phyloP scores from a whole-genome alignment of 352 stramenopile genomes.

The Aphanomyces cochlioides region DNA sequence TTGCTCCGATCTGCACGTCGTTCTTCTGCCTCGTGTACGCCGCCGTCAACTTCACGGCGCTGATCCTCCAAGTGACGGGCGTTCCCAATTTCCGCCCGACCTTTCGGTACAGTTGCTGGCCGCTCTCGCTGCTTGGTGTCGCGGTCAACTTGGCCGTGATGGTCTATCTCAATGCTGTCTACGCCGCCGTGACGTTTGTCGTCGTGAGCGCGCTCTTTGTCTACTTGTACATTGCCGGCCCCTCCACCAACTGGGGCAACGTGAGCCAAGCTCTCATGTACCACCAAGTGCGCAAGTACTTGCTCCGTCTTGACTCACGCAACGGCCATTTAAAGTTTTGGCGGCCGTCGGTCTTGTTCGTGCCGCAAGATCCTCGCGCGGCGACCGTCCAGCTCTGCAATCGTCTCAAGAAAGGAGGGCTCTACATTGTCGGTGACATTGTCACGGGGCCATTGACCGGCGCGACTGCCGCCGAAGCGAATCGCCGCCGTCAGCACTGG shows the following conservation, averaged over 20 bases:
- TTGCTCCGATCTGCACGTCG: conserved; percentile 74
- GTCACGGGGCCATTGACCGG: conserved; percentile 43
- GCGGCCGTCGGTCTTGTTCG: conserved; percentile 67
- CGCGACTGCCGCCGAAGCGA: conserved; percentile 34
- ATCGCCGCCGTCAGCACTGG: conserved; percentile 46
- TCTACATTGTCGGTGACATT: conserved; percentile 69
- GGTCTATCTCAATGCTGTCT: conserved; percentile 67
- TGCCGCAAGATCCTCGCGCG: conserved; percentile 43
- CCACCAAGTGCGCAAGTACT: conserved; percentile 75
- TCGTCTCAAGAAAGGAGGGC: conserved; percentile 73
- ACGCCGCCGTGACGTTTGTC: conserved; percentile 53
- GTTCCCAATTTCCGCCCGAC: conserved; percentile 77
- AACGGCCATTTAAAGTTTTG: conserved; percentile 77
- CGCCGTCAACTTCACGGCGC: conserved; percentile 67
- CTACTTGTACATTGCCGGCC: conserved; percentile 58
- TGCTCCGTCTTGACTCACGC: conserved; percentile 61
- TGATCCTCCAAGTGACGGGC: conserved; percentile 66
- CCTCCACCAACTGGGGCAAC: conserved; percentile 57
- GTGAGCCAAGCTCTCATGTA: conserved; percentile 85
- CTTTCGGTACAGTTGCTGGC: conserved; percentile 67
- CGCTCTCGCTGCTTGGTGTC: conserved; percentile 53
- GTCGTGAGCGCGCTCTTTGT: conserved; percentile 56
- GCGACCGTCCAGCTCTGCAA: conserved; percentile 58
- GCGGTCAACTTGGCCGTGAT: conserved; percentile 66
- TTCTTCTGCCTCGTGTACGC: conserved; percentile 81